Evolutionary conservation across 192 early-diverging fungal genomes (phyloP).

Genomic region (Backusella tarrabulga): DNA sequence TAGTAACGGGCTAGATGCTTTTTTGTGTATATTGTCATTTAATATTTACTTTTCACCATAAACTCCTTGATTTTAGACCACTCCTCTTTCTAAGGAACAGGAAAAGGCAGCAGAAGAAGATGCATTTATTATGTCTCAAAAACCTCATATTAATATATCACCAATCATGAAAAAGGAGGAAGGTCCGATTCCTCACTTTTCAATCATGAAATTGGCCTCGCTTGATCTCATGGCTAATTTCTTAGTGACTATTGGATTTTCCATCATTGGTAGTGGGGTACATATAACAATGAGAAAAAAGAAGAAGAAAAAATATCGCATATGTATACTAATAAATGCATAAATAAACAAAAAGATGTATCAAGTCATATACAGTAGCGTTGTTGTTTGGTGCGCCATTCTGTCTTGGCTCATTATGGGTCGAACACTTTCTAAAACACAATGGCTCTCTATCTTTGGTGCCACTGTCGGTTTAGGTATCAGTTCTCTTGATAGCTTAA

Average conservation of each 20-base stretch:
- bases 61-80: constrained; percentile 5
- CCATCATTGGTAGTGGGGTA: constrained; percentile 58
- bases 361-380: constrained; percentile 59
- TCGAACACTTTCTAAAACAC: constrained; percentile 41
- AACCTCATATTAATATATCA: neutral
- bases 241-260: constrained; percentile 53
- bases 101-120: neutral
- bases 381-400: constrained; percentile 64
- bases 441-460: constrained; percentile 55
- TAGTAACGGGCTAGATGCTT: neutral
- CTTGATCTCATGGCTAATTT: constrained; percentile 58
- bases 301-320: too few species aligned
- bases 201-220: constrained; percentile 30
- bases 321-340: neutral
- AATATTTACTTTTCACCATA: neutral
- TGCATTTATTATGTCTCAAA: constrained; percentile 8
- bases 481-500: constrained; percentile 41
- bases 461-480: constrained; percentile 51
- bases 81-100: constrained; percentile 5
- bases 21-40: neutral
- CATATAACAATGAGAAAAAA: neutral
- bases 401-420: constrained; percentile 51
- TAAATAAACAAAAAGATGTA: constrained; percentile 47
- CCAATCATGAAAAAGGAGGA: constrained; percentile 19
- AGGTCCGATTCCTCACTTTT: constrained; percentile 29